Conservation (phyloP, 192 early-diverging fungal species). For the Gryganskiella cystojenkinii region DNA sequence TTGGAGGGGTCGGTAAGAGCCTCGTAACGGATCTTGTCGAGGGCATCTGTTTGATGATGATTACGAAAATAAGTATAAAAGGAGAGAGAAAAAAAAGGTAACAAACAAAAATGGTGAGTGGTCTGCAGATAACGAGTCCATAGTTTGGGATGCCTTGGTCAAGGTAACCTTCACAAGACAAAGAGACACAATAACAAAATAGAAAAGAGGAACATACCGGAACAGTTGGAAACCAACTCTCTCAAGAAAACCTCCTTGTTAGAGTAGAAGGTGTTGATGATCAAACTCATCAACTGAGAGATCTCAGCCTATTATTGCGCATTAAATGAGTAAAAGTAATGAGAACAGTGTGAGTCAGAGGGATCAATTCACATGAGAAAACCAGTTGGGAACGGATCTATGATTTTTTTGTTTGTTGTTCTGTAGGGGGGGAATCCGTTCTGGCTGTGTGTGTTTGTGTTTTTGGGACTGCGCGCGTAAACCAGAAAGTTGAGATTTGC, state of each 20-base stretch:
- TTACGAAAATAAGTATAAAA: background rate
- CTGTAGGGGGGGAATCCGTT: background rate
- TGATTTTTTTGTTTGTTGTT: too few species aligned
- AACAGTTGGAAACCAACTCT: slow-evolving; percentile 95
- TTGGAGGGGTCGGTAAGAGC: slow-evolving; percentile 93
- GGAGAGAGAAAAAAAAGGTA: background rate
- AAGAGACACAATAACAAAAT: too few species aligned
- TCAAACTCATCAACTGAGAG: slow-evolving; percentile 99
- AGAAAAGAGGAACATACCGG: slow-evolving; percentile 29
- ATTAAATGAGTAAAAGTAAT: background rate
- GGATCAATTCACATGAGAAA: background rate
- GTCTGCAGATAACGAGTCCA: too few species aligned
- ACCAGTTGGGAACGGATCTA: too few species aligned
- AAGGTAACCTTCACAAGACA: too few species aligned
- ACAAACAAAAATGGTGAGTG: background rate
- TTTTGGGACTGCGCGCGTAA: background rate
- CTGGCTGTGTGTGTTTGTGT: background rate
- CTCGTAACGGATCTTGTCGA: slow-evolving; percentile 99
- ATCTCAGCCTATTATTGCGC: slow-evolving; percentile 88
- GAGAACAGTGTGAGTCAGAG: background rate
- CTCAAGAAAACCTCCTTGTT: slow-evolving; percentile 99
- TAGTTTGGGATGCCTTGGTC: too few species aligned
- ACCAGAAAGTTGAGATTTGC: background rate
- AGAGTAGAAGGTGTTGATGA: slow-evolving; percentile 99
- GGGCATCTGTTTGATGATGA: slow-evolving; percentile 71